phyloP scores from a whole-genome alignment of 176 grass and related monocot genomes.

The Melocanna baccifera region DNA sequence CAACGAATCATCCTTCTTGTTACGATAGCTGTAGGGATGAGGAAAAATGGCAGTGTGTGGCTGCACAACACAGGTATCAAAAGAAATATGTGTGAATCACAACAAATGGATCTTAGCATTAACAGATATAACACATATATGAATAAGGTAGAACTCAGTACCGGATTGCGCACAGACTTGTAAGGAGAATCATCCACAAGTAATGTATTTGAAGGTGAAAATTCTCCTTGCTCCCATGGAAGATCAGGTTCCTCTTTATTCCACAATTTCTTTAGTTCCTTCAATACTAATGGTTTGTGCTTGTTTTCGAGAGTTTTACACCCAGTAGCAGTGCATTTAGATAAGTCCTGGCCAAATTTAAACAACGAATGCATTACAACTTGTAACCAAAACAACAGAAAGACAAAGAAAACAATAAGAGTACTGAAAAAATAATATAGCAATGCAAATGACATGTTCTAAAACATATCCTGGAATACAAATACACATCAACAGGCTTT shows the following conservation, averaged over 20 bases:
- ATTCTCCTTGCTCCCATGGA: slow-evolving; percentile 74
- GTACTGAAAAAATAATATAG: background rate
- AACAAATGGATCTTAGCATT: slow-evolving; percentile 14
- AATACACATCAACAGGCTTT: background rate
- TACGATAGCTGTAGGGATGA: slow-evolving; percentile 46
- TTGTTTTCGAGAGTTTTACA: slow-evolving; percentile 59
- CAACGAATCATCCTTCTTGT: slow-evolving; percentile 60
- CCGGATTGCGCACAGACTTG: slow-evolving; percentile 84
- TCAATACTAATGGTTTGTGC: slow-evolving; percentile 74
- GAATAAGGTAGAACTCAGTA: slow-evolving; percentile 40
- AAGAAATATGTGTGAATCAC: slow-evolving; percentile 26
- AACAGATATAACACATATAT: background rate
- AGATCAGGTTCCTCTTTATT: slow-evolving; percentile 68
- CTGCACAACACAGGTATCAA: slow-evolving; percentile 49
- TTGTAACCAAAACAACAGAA: background rate
- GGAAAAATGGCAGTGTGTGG: slow-evolving; percentile 88
- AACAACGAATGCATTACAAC: slow-evolving; percentile 6
- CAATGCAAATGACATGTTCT: background rate
- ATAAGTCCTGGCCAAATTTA: slow-evolving; percentile 56
- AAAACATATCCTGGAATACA: background rate
- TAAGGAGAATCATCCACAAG: slow-evolving; percentile 98
- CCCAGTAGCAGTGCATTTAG: slow-evolving; percentile 67
- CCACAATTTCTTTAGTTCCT: slow-evolving; percentile 92
- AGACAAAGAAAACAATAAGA: background rate
- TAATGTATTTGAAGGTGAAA: slow-evolving; percentile 84